These are phyloP conservation scores for Wickerhamiella brachini DNA, from an alignment of 805 yeast species.

Conservation along the genomic window DNA sequence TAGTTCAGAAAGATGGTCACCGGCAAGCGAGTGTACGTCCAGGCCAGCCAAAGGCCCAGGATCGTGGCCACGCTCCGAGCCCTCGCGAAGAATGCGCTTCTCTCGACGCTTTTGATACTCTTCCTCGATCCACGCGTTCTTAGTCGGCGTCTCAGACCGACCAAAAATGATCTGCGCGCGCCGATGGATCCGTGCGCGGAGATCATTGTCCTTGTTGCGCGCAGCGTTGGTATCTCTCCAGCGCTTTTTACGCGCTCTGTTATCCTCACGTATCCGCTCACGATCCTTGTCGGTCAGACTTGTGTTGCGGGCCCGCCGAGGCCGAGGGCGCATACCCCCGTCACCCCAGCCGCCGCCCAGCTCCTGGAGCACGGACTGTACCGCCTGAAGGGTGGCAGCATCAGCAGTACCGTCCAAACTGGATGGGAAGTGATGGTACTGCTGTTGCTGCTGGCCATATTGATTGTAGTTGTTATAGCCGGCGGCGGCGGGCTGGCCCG, in stretches of 20 bases:
- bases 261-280: slow-evolving; percentile 50
- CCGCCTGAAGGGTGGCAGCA: slow-evolving; percentile 19
- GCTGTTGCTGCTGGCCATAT: background rate
- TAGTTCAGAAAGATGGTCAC: slow-evolving; percentile 12
- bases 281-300: slow-evolving; percentile 26
- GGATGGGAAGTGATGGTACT: background rate
- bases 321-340: background rate
- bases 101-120: slow-evolving; percentile 58
- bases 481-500: background rate
- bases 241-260: slow-evolving; percentile 62
- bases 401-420: slow-evolving; percentile 13
- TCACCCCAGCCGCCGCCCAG: slow-evolving; percentile 7
- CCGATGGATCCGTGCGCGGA: slow-evolving; percentile 61
- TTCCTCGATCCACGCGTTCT: slow-evolving; percentile 52
- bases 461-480: background rate
- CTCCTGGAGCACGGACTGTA: slow-evolving; percentile 17
- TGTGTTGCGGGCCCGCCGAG: background rate
- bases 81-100: slow-evolving; percentile 37
- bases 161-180: slow-evolving; percentile 62
- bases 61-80: slow-evolving; percentile 4
- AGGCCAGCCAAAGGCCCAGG: background rate
- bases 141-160: slow-evolving; percentile 38
- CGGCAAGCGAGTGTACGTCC: slow-evolving; percentile 7
- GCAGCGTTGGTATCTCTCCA: slow-evolving; percentile 75
- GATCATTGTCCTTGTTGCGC: slow-evolving; percentile 77